A percentile compares a stretch with the other conserved stretches of the same genome.
Evolutionary conservation across 2,329 filamentous ascomycete species (phyloP).

Genomic region (Fusarium tanahbumbuense): DNA sequence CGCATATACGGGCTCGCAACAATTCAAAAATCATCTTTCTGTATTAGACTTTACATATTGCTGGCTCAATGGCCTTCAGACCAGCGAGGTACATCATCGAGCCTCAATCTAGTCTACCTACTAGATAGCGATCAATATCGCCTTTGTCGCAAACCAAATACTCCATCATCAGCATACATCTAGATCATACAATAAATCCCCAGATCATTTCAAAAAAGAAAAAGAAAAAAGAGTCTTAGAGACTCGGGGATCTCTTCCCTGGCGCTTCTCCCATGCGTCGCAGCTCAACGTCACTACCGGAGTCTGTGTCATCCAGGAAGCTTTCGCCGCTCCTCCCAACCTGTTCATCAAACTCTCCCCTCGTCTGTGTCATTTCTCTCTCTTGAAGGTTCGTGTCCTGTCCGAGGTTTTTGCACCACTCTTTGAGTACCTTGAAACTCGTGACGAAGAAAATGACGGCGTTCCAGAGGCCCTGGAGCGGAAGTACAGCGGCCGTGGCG

Average conservation of each 20-base stretch:
- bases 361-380: conserved; percentile 31
- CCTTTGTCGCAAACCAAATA: conserved; percentile 15
- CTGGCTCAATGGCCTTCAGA: not conserved
- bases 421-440: conserved; percentile 56
- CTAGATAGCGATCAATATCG: conserved; percentile 2
- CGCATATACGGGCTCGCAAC: too few species aligned
- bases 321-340: conserved; percentile 32
- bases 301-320: conserved; percentile 49
- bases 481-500: conserved; percentile 76
- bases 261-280: conserved; percentile 44
- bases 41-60: not conserved
- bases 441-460: conserved; percentile 80
- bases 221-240: conserved; percentile 11
- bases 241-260: conserved; percentile 43
- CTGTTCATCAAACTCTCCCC: conserved; percentile 13
- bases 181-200: conserved; percentile 7
- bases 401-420: conserved; percentile 13
- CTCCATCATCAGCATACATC: conserved; percentile 23
- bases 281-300: conserved; percentile 52
- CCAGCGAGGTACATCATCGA: not conserved
- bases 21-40: not conserved
- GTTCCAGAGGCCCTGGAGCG: conserved; percentile 85
- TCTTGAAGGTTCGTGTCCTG: conserved; percentile 1
- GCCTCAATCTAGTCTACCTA: conserved; percentile 2
- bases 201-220: not conserved